Conservation (phyloP, 1,284 basidiomycete species). For the Calocybe gambosa region DNA sequence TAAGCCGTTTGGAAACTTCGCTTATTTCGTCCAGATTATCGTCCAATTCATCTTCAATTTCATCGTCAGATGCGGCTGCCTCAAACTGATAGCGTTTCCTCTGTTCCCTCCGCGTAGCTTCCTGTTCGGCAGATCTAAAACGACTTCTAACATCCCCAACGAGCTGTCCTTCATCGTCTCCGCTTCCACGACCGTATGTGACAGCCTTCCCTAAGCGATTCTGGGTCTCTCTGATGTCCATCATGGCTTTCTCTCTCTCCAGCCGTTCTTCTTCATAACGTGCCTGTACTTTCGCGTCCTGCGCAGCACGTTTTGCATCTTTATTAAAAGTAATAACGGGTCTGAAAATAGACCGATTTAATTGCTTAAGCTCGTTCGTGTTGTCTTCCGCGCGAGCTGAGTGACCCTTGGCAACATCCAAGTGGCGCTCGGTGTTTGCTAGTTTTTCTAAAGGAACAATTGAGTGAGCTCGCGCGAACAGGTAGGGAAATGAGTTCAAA, state of each 20-base stretch:
- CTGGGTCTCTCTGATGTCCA: slow-evolving; percentile 84
- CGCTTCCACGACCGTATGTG: slow-evolving; percentile 45
- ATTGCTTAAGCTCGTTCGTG: slow-evolving; percentile 88
- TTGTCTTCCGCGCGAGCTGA: slow-evolving; percentile 88
- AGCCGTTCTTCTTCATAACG: slow-evolving; percentile 88
- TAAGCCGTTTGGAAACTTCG: slow-evolving; percentile 77
- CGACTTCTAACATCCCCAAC: slow-evolving; percentile 35
- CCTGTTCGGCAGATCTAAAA: slow-evolving; percentile 42
- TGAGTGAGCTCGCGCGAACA: background rate
- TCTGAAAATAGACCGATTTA: slow-evolving; percentile 94
- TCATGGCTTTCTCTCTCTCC: slow-evolving; percentile 81
- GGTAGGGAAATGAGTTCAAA: slow-evolving; percentile 19
- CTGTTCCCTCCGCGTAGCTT: slow-evolving; percentile 56
- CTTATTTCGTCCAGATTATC: slow-evolving; percentile 88
- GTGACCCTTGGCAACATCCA: slow-evolving; percentile 91
- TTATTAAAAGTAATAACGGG: slow-evolving; percentile 90
- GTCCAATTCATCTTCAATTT: slow-evolving; percentile 88
- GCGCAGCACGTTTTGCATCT: slow-evolving; percentile 83
- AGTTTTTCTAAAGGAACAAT: slow-evolving; percentile 58
- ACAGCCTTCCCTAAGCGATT: slow-evolving; percentile 77
- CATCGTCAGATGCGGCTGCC: slow-evolving; percentile 92
- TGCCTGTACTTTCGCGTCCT: slow-evolving; percentile 83
- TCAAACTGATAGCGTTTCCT: slow-evolving; percentile 91
- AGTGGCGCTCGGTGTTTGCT: slow-evolving; percentile 93
- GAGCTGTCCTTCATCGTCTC: slow-evolving; percentile 41